Base-by-base conservation (phyloP, 345 rosid genomes). In the Eucalyptus globulus region DNA sequence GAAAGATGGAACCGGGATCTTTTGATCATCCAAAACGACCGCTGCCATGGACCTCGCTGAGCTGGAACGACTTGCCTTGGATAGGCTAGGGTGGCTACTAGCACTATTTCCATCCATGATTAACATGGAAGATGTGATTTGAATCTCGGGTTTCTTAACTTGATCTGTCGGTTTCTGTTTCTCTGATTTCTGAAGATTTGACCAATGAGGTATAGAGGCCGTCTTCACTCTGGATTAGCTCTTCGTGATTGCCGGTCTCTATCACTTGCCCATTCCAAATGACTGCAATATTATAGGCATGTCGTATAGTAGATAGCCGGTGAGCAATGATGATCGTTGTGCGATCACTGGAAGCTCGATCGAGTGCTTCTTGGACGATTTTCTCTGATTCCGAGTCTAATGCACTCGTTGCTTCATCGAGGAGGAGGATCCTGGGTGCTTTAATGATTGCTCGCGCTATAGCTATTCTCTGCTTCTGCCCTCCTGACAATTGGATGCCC, bases 321-420 rank as follows among this genome's bases (percentile, higher is more conserved):
- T 96, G 99, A 4, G 97, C 97, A 5, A 96, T 92, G 86, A 95
- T 87, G 11, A 96, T 94, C 22, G 96, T 95, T 31, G 97, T 96
- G 29, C 95, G 93, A 2, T 97, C 97, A 4, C 95, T 45, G 4
- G 95, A 91, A 8, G 97, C 99, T 37, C 91, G 94, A 87, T 95
- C 95, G 17, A 95, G 90, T 7, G 99, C 97, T 88, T 93, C 95
- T 87, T 96, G 99, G 60, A 95, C 97, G 44, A 93, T 90, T 6
- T 91, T 91, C 87, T 96, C 97, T 5, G 97, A 95, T 92, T 95
- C 95, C 0, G 95, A 94, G 92, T 96, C 97, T 29, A 96, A 86
- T 31, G 99, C 97, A 43, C 99, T 96, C 7, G 96, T 96, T 86
- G 99, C 97, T 92, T 95, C 97, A 29, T 96, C 95, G 0, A 96